These are phyloP conservation scores for Coemansia sp. DNA, from an alignment of 192 early-diverging fungal genomes.

Conservation along the genomic window DNA sequence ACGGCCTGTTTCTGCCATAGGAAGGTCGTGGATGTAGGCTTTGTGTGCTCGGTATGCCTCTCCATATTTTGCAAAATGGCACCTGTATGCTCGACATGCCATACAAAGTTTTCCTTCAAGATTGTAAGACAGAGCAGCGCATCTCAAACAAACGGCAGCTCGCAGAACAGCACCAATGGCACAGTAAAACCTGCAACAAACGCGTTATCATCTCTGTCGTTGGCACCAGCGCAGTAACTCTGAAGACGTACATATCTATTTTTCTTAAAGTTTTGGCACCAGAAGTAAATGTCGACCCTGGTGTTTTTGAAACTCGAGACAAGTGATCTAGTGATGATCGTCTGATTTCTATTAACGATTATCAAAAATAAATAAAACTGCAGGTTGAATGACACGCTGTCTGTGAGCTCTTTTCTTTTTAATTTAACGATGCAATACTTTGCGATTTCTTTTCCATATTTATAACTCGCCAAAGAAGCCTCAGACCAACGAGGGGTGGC, in stretches of 20 bases:
- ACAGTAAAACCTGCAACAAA: constrained; percentile 4
- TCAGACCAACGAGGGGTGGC: too few relatives aligned
- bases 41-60: constrained; percentile 97
- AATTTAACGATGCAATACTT: too few relatives aligned
- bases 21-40: constrained; percentile 87
- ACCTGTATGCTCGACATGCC: constrained; percentile 77
- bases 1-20: constrained; percentile 98
- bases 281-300: too few relatives aligned
- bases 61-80: constrained; percentile 80
- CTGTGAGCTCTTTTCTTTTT: too few relatives aligned
- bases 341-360: too few relatives aligned
- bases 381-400: too few relatives aligned
- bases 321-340: too few relatives aligned
- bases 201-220: not conserved
- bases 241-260: not conserved
- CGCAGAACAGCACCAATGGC: not conserved
- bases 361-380: too few relatives aligned
- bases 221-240: not conserved
- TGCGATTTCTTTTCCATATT: too few relatives aligned
- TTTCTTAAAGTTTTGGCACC: too few relatives aligned
- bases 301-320: too few relatives aligned
- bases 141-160: constrained; percentile 12
- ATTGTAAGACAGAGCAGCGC: constrained; percentile 19
- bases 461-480: too few relatives aligned
- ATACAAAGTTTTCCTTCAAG: constrained; percentile 71